Percentiles rank a stretch among this genome's conserved stretches.
phyloP scores from a whole-genome alignment of 1,284 basidiomycete species.

The Irpex rosettiformis region DNA sequence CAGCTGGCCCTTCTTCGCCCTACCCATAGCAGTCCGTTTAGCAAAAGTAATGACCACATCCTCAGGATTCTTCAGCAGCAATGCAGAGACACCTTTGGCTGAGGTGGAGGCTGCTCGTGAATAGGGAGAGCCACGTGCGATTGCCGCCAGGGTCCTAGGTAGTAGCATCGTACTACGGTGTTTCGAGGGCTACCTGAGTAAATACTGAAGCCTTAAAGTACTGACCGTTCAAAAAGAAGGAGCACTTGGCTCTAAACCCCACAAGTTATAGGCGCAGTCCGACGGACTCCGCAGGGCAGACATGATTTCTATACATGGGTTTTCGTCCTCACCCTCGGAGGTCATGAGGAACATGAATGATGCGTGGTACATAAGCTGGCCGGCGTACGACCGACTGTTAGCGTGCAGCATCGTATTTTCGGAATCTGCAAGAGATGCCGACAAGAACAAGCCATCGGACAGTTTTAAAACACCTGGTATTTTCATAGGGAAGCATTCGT shows the following conservation, averaged over 20 bases:
- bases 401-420: neutral
- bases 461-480: no score
- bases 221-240: neutral
- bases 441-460: neutral
- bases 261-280: neutral
- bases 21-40: constrained; percentile 76
- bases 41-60: constrained; percentile 88
- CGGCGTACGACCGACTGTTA: neutral
- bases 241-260: neutral
- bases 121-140: neutral
- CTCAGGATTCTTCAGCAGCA: constrained; percentile 66
- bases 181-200: no score
- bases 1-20: constrained; percentile 75
- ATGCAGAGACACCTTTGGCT: constrained; percentile 35
- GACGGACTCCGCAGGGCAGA: neutral
- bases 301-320: neutral
- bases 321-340: neutral
- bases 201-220: no score
- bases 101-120: constrained; percentile 46
- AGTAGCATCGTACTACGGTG: neutral
- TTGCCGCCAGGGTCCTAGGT: neutral
- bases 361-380: neutral
- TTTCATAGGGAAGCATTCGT: no score
- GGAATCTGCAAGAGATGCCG: neutral
- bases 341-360: neutral